Conservation (phyloP, 768 basidiomycete species). For the Dentipellis sp. region DNA sequence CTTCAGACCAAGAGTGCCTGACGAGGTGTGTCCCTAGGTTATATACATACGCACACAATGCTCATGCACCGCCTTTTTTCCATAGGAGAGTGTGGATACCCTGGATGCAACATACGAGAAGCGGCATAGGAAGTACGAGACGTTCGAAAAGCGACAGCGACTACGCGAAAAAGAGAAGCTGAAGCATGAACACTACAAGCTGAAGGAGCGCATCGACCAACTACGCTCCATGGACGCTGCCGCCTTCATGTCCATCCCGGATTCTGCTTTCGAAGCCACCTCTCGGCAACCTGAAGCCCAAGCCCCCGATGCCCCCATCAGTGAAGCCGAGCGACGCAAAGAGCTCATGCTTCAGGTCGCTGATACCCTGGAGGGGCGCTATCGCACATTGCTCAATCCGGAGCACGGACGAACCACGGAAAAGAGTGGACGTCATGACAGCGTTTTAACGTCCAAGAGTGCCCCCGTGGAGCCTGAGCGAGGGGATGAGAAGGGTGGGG, state of each 20-base stretch:
- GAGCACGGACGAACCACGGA: conserved; percentile 9
- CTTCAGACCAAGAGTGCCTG: conserved; percentile 57
- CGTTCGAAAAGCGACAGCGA: conserved; percentile 77
- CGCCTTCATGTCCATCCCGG: conserved; percentile 57
- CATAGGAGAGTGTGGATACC: conserved; percentile 52
- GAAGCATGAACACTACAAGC: conserved; percentile 85
- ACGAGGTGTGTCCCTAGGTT: conserved; percentile 49
- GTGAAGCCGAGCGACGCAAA: conserved; percentile 39
- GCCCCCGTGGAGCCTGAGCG: neutral
- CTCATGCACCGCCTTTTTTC: conserved; percentile 6
- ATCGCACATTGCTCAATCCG: conserved; percentile 57
- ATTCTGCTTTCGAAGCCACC: conserved; percentile 37
- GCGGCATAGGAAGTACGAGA: conserved; percentile 80
- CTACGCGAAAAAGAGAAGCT: conserved; percentile 87
- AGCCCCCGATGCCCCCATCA: conserved; percentile 22
- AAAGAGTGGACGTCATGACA: conserved; percentile 7
- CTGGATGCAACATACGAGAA: conserved; percentile 76
- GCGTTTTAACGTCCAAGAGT: neutral
- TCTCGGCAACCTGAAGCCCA: conserved; percentile 19
- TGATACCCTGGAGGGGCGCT: conserved; percentile 57
- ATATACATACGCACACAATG: conserved; percentile 7
- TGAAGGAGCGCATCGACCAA: conserved; percentile 84
- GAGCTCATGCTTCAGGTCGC: conserved; percentile 70
- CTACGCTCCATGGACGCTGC: conserved; percentile 62
- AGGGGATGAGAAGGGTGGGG: conserved; percentile 1